Evolutionary conservation across 768 basidiomycete species (phyloP).

Genomic region (Coprinellus aureogranulatus): DNA sequence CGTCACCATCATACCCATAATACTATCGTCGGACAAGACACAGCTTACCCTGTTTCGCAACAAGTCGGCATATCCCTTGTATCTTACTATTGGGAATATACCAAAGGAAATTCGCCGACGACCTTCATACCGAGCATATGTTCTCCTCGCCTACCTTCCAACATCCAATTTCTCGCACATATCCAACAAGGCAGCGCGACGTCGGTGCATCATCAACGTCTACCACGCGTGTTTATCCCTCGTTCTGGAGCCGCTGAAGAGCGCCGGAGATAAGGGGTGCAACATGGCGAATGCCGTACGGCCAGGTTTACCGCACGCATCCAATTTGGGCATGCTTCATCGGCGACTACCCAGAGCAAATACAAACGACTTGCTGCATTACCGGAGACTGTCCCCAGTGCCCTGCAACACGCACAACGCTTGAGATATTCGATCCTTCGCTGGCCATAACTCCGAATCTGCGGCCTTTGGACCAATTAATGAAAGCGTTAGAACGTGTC

Average conservation of each 20-base stretch:
- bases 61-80: constrained; percentile 45
- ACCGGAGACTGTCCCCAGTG: constrained; percentile 29
- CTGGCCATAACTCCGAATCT: too few species aligned
- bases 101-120: constrained; percentile 38
- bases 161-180: constrained; percentile 31
- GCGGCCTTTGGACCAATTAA: too few species aligned
- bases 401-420: constrained; percentile 11
- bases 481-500: too few species aligned
- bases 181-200: constrained; percentile 20
- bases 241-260: constrained; percentile 25
- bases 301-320: constrained; percentile 24
- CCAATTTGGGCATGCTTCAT: constrained; percentile 40
- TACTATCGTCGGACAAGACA: constrained; percentile 47
- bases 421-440: constrained; percentile 13
- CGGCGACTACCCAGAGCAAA: constrained; percentile 46
- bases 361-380: constrained; percentile 29
- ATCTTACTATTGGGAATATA: constrained; percentile 48
- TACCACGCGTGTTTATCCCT: constrained; percentile 35
- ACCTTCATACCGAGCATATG: constrained; percentile 29
- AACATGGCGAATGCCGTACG: constrained; percentile 33
- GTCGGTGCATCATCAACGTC: constrained; percentile 22
- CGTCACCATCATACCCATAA: constrained; percentile 39
- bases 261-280: constrained; percentile 14
- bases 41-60: constrained; percentile 38
- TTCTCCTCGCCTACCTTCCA: constrained; percentile 42